Percentiles rank a stretch among this genome's conserved stretches.
Conservation (phyloP, 768 basidiomycete species). For the Suillus subluteus region DNA sequence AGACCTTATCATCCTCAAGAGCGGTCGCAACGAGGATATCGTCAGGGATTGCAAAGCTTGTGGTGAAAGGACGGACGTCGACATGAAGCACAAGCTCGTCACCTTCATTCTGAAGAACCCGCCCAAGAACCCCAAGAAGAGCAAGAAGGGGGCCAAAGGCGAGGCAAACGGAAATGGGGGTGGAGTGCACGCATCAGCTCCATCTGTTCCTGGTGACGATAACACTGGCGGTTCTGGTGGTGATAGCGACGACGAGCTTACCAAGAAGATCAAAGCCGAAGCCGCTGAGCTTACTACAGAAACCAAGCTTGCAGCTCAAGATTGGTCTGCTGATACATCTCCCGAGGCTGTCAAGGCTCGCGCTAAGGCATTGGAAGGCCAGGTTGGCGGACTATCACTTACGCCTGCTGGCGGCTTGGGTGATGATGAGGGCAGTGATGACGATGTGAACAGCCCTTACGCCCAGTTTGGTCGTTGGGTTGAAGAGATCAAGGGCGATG, state of each 20-base stretch:
- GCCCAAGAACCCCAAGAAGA: constrained; percentile 83
- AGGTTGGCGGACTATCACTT: constrained; percentile 54
- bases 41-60: constrained; percentile 98
- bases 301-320: constrained; percentile 64
- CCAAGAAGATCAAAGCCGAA: constrained; percentile 89
- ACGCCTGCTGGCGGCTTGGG: constrained; percentile 41
- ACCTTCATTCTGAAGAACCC: constrained; percentile 99
- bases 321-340: constrained; percentile 93
- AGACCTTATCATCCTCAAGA: constrained; percentile 88
- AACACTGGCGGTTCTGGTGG: constrained; percentile 39
- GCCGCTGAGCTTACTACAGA: constrained; percentile 75
- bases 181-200: constrained; percentile 42
- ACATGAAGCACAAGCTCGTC: constrained; percentile 96
- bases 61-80: constrained; percentile 87
- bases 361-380: constrained; percentile 66
- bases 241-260: constrained; percentile 88
- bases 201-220: constrained; percentile 43
- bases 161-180: constrained; percentile 52
- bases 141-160: constrained; percentile 38
- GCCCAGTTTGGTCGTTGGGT: constrained; percentile 83
- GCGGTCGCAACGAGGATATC: constrained; percentile 80
- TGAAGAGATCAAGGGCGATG: constrained; percentile 61
- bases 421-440: constrained; percentile 90
- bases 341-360: constrained; percentile 87
- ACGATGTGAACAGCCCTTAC: constrained; percentile 87